Evolutionary conservation across 257 asterid genomes (phyloP), one percentile per base, ranked within the genome.

Genomic region (Solanum sparsipilum): DNA sequence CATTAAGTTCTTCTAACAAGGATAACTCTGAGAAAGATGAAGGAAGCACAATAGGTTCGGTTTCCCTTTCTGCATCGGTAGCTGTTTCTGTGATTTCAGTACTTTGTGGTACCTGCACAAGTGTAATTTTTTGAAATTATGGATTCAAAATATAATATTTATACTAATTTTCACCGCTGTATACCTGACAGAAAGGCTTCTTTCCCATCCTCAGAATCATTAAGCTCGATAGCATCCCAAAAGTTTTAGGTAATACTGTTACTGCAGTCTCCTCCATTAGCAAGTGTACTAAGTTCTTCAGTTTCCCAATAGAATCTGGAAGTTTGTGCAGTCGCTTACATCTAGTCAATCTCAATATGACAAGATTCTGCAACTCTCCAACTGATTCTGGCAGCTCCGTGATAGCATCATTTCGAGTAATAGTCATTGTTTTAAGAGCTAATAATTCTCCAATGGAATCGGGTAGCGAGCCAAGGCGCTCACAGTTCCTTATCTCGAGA

Each of bases 141-240:
- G 67, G 67, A 23, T 27, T 44, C 27, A 79, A 79, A 16, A 79
- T 44, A 44, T 79, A 79, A 79, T 18, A 44, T 44, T 9, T 79
- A 79, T 44, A 79, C 67, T 44, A 79, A 31, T 79, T 44, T 44
- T 27, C 85, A 27, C 25, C 63, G 0, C 25, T 0, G 27, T 5
- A 7, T 79, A 79, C 68, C 83, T 58, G 86, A n/a, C 6, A 6
- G 65, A 13, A 86, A 21, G 89, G 91, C 18, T 83, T 87, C 87
- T 89, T 90, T 34, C 86, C 89, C 91, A 90, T 89, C 31, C 41
- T 87, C 86, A 90, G 56, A 76, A 87, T 27, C 86, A 58, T 88
- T 78, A 90, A 87, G 87, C 78, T 38, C 6, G 90, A 90, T 48
- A 90, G 88, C 88, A 71, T 87, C 83, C 92, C 91, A 73, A 90